A percentile compares a stretch with the other conserved stretches of the same genome.
Evolutionary conservation across 768 basidiomycete genomes (phyloP).

Genomic region (Leccinum olivaceopallidum): DNA sequence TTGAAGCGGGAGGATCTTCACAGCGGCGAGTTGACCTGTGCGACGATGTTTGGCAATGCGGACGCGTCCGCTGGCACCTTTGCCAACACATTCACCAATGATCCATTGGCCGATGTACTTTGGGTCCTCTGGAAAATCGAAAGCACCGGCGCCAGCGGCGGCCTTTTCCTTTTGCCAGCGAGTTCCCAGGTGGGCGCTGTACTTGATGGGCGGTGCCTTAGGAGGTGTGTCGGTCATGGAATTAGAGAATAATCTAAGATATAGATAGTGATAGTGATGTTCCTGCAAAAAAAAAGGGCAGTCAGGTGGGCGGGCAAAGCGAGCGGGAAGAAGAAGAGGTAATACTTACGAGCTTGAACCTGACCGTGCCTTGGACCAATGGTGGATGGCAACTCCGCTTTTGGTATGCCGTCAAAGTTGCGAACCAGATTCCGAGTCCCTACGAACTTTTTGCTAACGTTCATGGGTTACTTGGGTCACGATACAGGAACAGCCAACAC

Average conservation of each 20-base stretch:
- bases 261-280: conserved; percentile 23
- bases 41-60: conserved; percentile 86
- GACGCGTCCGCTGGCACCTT: conserved; percentile 92
- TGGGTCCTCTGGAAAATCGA: conserved; percentile 84
- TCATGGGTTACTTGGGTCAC: no score
- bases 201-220: conserved; percentile 70
- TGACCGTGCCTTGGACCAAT: neutral
- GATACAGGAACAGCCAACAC: no score
- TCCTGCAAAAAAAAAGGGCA: neutral
- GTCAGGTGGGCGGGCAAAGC: neutral
- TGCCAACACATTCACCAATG: conserved; percentile 91
- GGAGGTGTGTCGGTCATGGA: conserved; percentile 55
- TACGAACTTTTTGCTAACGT: no score
- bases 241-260: neutral
- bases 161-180: conserved; percentile 90
- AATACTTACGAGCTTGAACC: neutral
- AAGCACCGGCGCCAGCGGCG: conserved; percentile 70
- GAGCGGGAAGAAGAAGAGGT: conserved; percentile 13
- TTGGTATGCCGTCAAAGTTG: neutral
- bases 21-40: conserved; percentile 90
- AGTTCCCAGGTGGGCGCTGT: conserved; percentile 68
- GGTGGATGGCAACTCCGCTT: conserved; percentile 1
- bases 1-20: conserved; percentile 91
- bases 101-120: conserved; percentile 89
- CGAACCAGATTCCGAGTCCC: neutral